phyloP scores from a whole-genome alignment of 2,329 filamentous ascomycete species.

The Phialophora chinensis region DNA sequence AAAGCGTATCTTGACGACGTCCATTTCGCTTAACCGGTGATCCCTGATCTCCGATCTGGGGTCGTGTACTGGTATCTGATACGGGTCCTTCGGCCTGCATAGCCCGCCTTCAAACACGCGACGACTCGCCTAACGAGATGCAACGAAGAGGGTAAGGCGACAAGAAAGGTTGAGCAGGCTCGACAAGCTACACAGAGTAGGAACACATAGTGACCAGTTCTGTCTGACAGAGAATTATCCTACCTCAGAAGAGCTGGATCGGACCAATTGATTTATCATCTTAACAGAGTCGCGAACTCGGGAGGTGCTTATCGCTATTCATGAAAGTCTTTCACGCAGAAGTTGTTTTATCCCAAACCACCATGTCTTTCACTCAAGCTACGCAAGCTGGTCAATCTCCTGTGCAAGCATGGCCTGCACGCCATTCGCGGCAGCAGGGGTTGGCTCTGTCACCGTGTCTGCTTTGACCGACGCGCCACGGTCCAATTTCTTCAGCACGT shows the following conservation, averaged over 20 bases:
- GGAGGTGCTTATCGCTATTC: too few species aligned
- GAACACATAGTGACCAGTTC: background rate
- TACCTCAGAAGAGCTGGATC: background rate
- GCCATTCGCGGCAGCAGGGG: constrained; percentile 11
- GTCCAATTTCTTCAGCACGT: constrained; percentile 34
- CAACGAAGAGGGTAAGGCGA: background rate
- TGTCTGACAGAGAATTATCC: background rate
- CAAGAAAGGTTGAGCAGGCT: background rate
- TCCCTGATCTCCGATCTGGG: background rate
- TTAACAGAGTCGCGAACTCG: too few species aligned
- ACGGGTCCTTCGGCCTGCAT: background rate
- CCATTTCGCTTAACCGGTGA: background rate
- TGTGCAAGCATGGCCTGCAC: constrained; percentile 16
- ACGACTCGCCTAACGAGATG: background rate
- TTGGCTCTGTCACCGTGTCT: constrained; percentile 21
- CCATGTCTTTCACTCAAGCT: background rate
- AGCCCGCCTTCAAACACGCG: background rate
- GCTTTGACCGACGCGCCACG: constrained; percentile 21
- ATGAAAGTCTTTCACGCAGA: too few species aligned
- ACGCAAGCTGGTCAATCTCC: constrained; percentile 33
- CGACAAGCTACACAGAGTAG: background rate
- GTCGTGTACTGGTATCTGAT: background rate
- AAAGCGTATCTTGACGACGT: constrained; percentile 3
- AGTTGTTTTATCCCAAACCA: background rate
- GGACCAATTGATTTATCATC: background rate